Evolutionary conservation across 306 rosid genomes (phyloP).

Genomic region (Trichosanthes truncata): DNA sequence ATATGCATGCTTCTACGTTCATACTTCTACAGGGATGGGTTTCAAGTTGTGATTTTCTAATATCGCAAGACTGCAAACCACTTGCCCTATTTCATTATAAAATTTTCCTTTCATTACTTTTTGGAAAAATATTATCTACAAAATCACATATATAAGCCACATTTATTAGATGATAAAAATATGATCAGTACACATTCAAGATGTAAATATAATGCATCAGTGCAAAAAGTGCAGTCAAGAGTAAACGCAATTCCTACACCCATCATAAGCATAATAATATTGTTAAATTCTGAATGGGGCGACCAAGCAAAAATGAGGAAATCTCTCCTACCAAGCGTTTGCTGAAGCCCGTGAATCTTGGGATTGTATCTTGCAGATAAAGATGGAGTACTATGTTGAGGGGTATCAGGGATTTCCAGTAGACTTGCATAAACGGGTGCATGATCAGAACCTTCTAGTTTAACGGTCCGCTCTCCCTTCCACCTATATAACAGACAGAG

Average conservation of each 20-base stretch:
- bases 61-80: not conserved
- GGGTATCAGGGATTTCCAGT: slow-evolving; percentile 45
- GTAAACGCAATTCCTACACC: not conserved
- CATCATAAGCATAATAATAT: not conserved
- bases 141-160: not conserved
- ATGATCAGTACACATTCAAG: not conserved
- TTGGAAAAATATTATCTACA: not conserved
- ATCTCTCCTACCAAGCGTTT: slow-evolving; percentile 56
- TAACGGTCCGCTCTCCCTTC: slow-evolving; percentile 67
- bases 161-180: not conserved
- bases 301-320: slow-evolving; percentile 11
- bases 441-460: slow-evolving; percentile 94
- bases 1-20: not conserved
- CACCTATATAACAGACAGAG: slow-evolving; percentile 34
- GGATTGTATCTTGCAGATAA: slow-evolving; percentile 82
- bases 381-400: slow-evolving; percentile 64
- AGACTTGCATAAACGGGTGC: slow-evolving; percentile 73
- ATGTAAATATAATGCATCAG: not conserved
- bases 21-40: not conserved
- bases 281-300: slow-evolving; percentile 1
- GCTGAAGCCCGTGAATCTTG: slow-evolving; percentile 71
- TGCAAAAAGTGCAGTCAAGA: not conserved
- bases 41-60: not conserved
- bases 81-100: not conserved
- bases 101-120: not conserved